These are phyloP conservation scores for Sporisorium graminicola DNA, from an alignment of 1,284 basidiomycete species.

Conservation along the genomic window DNA sequence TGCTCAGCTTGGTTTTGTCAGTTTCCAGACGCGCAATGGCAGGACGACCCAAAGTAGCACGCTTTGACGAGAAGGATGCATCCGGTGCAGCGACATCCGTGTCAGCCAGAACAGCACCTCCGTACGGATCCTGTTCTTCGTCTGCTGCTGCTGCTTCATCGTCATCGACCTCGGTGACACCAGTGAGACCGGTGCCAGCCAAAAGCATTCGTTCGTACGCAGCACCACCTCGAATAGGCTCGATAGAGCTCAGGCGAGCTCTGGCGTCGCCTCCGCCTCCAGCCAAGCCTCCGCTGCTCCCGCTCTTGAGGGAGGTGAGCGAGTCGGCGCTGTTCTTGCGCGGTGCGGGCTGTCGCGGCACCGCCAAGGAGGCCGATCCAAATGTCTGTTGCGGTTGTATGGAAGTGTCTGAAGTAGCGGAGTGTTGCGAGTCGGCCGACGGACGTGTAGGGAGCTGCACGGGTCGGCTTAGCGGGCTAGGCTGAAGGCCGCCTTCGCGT, in stretches of 20 bases:
- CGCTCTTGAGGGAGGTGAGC: conserved; percentile 19
- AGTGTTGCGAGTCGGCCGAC: conserved; percentile 18
- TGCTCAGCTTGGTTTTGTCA: conserved; percentile 13
- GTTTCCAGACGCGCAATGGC: conserved; percentile 36
- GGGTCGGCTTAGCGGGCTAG: conserved; percentile 29
- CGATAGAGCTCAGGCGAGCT: conserved; percentile 61
- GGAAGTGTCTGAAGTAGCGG: conserved; percentile 8
- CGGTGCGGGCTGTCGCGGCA: conserved; percentile 20
- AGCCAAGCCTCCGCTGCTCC: conserved; percentile 22
- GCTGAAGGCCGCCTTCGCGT: conserved; percentile 28
- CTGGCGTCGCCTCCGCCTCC: conserved; percentile 53
- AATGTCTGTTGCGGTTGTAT: conserved; percentile 6
- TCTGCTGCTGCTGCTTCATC: conserved; percentile 42
- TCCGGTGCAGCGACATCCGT: conserved; percentile 17
- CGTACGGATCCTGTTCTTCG: conserved; percentile 54
- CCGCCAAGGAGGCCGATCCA: conserved; percentile 6
- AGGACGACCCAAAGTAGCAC: conserved; percentile 39
- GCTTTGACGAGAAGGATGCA: conserved; percentile 29
- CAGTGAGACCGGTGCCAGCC: conserved; percentile 57
- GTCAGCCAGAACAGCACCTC: conserved; percentile 46
- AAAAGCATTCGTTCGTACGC: conserved; percentile 64
- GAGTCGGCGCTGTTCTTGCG: conserved; percentile 41
- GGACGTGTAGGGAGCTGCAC: conserved; percentile 29
- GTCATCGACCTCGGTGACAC: conserved; percentile 57
- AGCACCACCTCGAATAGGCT: conserved; percentile 61